phyloP scores from a whole-genome alignment of 495 filamentous ascomycete genomes.

The Neurospora africana region DNA sequence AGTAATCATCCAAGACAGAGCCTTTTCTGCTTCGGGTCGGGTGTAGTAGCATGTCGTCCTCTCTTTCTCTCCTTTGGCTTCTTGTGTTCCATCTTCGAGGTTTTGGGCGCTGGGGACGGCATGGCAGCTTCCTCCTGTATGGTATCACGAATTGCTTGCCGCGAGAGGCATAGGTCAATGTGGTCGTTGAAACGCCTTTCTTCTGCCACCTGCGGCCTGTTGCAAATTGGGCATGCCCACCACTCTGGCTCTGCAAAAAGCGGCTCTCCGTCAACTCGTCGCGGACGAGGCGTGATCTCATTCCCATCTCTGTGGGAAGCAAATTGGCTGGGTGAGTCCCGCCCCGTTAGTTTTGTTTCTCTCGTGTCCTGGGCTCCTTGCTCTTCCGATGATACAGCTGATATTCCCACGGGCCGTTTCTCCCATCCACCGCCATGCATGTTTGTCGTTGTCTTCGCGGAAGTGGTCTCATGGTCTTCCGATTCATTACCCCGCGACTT shows the following conservation, averaged over 20 bases:
- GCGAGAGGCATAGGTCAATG: constrained; percentile 85
- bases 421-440: constrained; percentile 46
- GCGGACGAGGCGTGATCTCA: constrained; percentile 40
- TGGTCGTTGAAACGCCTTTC: constrained; percentile 83
- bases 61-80: constrained; percentile 27
- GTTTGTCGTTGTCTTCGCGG: constrained; percentile 5
- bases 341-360: constrained; percentile 43
- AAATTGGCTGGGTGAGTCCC: constrained; percentile 20
- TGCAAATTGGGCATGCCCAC: constrained; percentile 87
- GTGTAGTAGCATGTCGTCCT: constrained; percentile 12
- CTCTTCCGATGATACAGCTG: neutral
- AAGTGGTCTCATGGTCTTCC: constrained; percentile 1
- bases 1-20: constrained; percentile 27
- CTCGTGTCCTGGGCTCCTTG: constrained; percentile 44
- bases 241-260: constrained; percentile 20
- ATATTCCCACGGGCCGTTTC: neutral
- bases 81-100: constrained; percentile 20
- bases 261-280: constrained; percentile 27
- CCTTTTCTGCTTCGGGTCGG: constrained; percentile 36
- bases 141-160: constrained; percentile 72
- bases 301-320: constrained; percentile 33
- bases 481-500: constrained; percentile 17
- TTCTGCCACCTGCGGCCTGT: constrained; percentile 57
- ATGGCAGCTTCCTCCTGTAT: constrained; percentile 42
- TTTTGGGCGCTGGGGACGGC: constrained; percentile 3